Conservation (phyloP, 2,329 filamentous ascomycete genomes). For the Dactylella cylindrospora region DNA sequence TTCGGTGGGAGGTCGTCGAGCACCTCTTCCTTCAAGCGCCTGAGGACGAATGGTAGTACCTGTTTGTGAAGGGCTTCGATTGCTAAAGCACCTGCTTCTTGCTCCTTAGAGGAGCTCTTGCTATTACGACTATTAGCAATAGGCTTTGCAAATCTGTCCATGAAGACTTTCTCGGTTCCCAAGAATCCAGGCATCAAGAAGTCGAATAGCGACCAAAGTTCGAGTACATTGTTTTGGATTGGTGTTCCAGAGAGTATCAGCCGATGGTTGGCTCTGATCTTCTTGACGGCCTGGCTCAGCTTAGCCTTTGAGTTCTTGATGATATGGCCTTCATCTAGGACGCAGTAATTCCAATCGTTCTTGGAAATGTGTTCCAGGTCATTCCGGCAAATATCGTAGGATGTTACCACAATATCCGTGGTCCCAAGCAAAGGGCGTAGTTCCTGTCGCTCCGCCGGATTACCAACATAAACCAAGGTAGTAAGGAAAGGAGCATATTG, state of each 20-base stretch:
- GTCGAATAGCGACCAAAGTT: constrained; percentile 97
- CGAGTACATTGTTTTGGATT: constrained; percentile 95
- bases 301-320: constrained; percentile 99
- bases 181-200: constrained; percentile 99
- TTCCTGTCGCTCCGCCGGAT: constrained; percentile 74
- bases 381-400: constrained; percentile 96
- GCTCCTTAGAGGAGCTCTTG: constrained; percentile 97
- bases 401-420: constrained; percentile 93
- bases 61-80: constrained; percentile 99
- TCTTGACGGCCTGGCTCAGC: constrained; percentile 89
- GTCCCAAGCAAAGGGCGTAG: constrained; percentile 69
- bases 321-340: constrained; percentile 93
- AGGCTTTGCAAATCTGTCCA: constrained; percentile 91
- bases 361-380: constrained; percentile 81
- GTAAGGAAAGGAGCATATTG: constrained; percentile 92
- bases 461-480: constrained; percentile 86
- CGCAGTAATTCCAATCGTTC: constrained; percentile 94
- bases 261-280: constrained; percentile 84
- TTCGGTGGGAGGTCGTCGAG: constrained; percentile 94
- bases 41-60: constrained; percentile 90
- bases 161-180: constrained; percentile 93
- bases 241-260: constrained; percentile 95
- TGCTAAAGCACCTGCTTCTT: constrained; percentile 91
- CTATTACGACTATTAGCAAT: constrained; percentile 92
- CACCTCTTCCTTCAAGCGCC: constrained; percentile 95